Conservation (phyloP, 2,329 filamentous ascomycete species). For the Colletotrichum sp. region DNA sequence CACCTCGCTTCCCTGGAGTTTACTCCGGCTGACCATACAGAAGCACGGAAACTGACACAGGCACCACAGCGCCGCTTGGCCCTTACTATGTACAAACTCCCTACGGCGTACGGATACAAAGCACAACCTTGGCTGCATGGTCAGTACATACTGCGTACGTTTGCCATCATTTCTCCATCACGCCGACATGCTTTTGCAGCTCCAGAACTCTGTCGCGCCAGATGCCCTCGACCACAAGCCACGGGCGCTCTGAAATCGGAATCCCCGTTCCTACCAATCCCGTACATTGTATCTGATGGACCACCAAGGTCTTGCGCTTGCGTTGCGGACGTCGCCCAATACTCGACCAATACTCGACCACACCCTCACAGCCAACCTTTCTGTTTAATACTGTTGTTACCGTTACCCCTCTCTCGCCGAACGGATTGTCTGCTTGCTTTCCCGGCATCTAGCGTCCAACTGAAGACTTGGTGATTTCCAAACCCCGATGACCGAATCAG, state of each 20-base stretch:
- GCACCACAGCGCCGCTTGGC: neutral
- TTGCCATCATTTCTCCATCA: neutral
- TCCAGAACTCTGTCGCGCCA: neutral
- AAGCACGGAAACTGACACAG: neutral
- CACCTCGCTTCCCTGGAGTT: neutral
- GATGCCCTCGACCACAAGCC: neutral
- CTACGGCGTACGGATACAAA: neutral
- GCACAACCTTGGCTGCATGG: neutral
- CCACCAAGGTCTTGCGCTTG: neutral
- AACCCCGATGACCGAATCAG: neutral
- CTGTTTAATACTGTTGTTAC: neutral
- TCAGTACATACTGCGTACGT: neutral
- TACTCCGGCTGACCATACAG: neutral
- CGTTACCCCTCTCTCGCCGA: neutral
- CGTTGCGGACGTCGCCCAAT: neutral
- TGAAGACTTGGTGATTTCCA: neutral
- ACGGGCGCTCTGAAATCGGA: neutral
- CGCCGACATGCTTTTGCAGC: neutral
- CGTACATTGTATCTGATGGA: neutral
- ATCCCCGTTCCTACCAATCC: neutral
- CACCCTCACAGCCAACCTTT: neutral
- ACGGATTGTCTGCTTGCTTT: neutral
- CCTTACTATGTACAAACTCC: neutral
- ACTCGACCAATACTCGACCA: neutral
- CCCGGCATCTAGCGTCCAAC: neutral